phyloP scores from a whole-genome alignment of 2,329 filamentous ascomycete species.

The Aureobasidium pullulans region DNA sequence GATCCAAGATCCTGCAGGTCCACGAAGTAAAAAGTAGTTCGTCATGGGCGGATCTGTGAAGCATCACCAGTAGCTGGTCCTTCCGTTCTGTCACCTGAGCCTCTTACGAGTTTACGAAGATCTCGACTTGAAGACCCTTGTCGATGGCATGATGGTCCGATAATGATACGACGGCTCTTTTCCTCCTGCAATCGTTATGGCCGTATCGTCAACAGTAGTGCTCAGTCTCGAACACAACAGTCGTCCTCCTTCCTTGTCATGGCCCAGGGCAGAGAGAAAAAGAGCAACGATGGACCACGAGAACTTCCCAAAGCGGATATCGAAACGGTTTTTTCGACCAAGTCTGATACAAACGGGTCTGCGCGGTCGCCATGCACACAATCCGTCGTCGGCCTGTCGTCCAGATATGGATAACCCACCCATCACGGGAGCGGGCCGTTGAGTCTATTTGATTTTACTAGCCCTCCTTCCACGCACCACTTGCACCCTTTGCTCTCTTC shows the following conservation, averaged over 20 bases:
- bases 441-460: not conserved
- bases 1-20: not conserved
- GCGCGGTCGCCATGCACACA: not conserved
- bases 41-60: not conserved
- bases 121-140: not conserved
- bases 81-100: slow-evolving; percentile 1
- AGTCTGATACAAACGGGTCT: no score
- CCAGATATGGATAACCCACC: not conserved
- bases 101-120: not conserved
- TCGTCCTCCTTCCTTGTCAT: not conserved
- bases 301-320: slow-evolving; percentile 2
- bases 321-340: not conserved
- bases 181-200: not conserved
- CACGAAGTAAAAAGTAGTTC: not conserved
- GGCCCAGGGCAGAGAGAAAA: not conserved
- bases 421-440: slow-evolving; percentile 11
- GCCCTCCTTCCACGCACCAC: not conserved
- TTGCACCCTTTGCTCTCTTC: no score
- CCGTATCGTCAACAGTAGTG: not conserved
- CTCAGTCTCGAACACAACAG: slow-evolving; percentile 8
- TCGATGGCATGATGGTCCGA: not conserved
- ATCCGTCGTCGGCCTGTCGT: not conserved
- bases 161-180: not conserved
- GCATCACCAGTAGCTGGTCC: not conserved
- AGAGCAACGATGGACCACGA: not conserved